Evolutionary conservation across 371 early-diverging fungal species (phyloP), one percentile per base, ranked within the genome.

Genomic region (Mortierella sp.): DNA sequence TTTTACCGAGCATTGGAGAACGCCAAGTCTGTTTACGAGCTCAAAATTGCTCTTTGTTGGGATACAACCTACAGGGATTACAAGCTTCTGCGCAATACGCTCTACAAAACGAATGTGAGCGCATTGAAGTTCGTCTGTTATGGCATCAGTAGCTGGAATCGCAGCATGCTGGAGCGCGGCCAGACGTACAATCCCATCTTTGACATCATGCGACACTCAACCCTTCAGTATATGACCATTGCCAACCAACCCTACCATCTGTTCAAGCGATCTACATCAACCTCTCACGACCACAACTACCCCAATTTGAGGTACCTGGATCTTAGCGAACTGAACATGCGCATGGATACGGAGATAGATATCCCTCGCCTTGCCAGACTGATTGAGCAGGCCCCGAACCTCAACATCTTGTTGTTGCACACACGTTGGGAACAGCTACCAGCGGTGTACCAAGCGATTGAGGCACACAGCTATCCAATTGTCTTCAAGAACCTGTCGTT

Each of bases 201-300:
- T 42, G 54, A 69, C n/a, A 54, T 69, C 48, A 46, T 69, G 26
- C 28, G 31, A 14, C 23, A 52, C 24, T n/a, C 70, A 10, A 53
- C 48, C 10, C 21, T 69, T 0, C 48, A 41, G 24, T 39, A 54
- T 13, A 30, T 67, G 16, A 18, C 10, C 3, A 42, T 42, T 16
- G 16, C 10, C 42, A 42, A 42, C 18, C 12, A 9, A 16, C 42
- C 42, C 18, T 16, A 9, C 16, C 3, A 42, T 16, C 16, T 42
- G 42, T 42, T 42, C 42, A 9, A 16, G 16, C 42, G 42, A 42
- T 42, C 42, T 16, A 42, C 16, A 6, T 18, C 18, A 16, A 3
- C 16, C 6, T 42, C 42, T 42, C 16, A 18, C 16, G 42, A 42
- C 7, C 34, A 34, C 3, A 16, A 42, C 42, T 42, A 16, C 16